Evolutionary conservation across 108 stramenopile species (phyloP).

Genomic region (Stephanodiscus minutulus): DNA sequence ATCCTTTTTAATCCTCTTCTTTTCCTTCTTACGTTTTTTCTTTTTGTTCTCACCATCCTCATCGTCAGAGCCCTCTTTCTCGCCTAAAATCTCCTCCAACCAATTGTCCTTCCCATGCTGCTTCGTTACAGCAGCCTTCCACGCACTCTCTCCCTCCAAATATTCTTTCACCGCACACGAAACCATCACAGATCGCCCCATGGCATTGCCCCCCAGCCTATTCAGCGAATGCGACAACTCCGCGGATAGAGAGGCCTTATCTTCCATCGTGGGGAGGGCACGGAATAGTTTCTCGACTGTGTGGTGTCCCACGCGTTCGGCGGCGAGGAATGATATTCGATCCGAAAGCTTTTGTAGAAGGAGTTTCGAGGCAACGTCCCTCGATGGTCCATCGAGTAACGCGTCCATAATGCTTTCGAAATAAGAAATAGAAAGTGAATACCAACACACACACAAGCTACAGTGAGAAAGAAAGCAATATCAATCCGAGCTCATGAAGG

Average conservation of each 20-base stretch:
- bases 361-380: constrained; percentile 46
- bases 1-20: constrained; percentile 2
- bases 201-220: constrained; percentile 69
- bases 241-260: constrained; percentile 61
- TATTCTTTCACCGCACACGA: constrained; percentile 67
- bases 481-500: background rate
- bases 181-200: constrained; percentile 74
- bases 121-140: constrained; percentile 51
- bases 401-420: constrained; percentile 66
- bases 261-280: constrained; percentile 60
- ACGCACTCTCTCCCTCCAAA: constrained; percentile 56
- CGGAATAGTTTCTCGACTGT: constrained; percentile 74
- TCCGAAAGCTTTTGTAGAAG: constrained; percentile 58
- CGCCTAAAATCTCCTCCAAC: constrained; percentile 53
- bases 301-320: constrained; percentile 84
- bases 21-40: constrained; percentile 21
- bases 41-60: constrained; percentile 22
- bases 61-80: constrained; percentile 11
- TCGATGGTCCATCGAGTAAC: constrained; percentile 68
- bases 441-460: background rate
- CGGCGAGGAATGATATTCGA: constrained; percentile 58
- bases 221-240: constrained; percentile 70
- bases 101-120: constrained; percentile 44
- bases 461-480: background rate
- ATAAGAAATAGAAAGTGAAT: background rate